Percentiles rank a stretch among this genome's conserved stretches.
These are phyloP conservation scores for Yamadazyma songkhlaensis DNA, from an alignment of 1,139 yeast genomes.

Conservation along the genomic window DNA sequence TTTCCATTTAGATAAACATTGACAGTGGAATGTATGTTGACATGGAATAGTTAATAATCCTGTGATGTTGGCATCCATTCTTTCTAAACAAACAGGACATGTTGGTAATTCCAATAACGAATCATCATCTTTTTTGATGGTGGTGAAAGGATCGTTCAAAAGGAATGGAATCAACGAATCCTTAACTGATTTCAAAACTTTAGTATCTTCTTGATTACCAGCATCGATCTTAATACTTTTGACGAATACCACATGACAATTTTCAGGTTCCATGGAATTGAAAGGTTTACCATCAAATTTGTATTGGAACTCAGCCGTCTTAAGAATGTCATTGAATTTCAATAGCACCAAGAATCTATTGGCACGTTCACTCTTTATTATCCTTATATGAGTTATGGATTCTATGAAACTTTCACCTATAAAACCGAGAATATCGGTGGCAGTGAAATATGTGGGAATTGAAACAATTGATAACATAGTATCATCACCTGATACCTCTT, in stretches of 20 bases:
- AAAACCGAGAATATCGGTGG: constrained; percentile 78
- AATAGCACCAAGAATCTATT: constrained; percentile 75
- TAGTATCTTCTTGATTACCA: constrained; percentile 10
- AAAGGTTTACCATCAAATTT: constrained; percentile 72
- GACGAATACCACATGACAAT: constrained; percentile 74
- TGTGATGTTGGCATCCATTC: constrained; percentile 79
- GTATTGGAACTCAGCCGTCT: constrained; percentile 63
- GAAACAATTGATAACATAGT: constrained; percentile 78
- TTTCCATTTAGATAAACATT: constrained; percentile 83
- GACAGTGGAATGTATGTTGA: constrained; percentile 92
- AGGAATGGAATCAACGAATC: constrained; percentile 58
- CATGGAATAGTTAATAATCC: constrained; percentile 88
- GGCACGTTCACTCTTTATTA: constrained; percentile 63
- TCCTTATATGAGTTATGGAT: constrained; percentile 68
- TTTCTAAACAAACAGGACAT: constrained; percentile 90
- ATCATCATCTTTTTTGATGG: constrained; percentile 1
- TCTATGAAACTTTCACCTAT: constrained; percentile 61
- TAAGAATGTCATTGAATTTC: constrained; percentile 58
- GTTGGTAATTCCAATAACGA: constrained; percentile 68
- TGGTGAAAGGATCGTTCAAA: constrained; percentile 70
- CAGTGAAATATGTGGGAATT: constrained; percentile 84
- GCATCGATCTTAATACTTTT: constrained; percentile 46
- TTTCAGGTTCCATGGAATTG: constrained; percentile 86
- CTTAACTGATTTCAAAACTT: constrained; percentile 17
- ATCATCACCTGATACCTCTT: constrained; percentile 40